A percentile compares a stretch with the other conserved stretches of the same genome.
Evolutionary conservation across 2,329 filamentous ascomycete genomes (phyloP).

Genomic region (Venturia aucupariae): DNA sequence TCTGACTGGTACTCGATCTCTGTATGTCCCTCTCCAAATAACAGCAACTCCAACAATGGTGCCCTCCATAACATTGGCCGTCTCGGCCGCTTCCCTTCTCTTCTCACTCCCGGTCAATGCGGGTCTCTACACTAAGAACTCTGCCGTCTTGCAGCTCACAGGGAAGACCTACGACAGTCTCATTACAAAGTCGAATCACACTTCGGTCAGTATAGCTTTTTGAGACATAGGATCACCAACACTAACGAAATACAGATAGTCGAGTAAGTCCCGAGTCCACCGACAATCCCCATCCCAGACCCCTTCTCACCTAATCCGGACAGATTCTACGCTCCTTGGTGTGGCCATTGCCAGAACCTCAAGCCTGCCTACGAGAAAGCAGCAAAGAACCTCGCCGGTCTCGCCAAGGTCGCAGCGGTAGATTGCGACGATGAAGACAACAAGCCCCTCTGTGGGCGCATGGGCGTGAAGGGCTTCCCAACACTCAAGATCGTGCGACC

Average conservation of each 20-base stretch:
- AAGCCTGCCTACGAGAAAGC: slow-evolving; percentile 94
- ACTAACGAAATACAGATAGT: slow-evolving; percentile 24
- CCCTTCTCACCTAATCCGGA: slow-evolving; percentile 33
- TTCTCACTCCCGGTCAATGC: slow-evolving; percentile 56
- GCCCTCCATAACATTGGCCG: neutral
- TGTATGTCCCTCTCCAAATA: neutral
- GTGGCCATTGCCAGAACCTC: slow-evolving; percentile 91
- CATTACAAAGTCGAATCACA: slow-evolving; percentile 83
- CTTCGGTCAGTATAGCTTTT: slow-evolving; percentile 56
- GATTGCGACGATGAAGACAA: slow-evolving; percentile 93
- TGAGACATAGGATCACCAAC: slow-evolving; percentile 12
- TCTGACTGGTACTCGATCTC: neutral
- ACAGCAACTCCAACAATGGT: slow-evolving; percentile 9
- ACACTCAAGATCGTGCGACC: slow-evolving; percentile 90
- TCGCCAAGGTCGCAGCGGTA: slow-evolving; percentile 88
- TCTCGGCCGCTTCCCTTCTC: slow-evolving; percentile 51
- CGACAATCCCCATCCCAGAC: neutral
- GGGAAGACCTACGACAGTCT: slow-evolving; percentile 70
- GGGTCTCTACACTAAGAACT: slow-evolving; percentile 75
- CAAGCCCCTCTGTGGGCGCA: slow-evolving; percentile 73
- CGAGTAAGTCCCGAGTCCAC: slow-evolving; percentile 25
- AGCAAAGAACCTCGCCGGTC: slow-evolving; percentile 76
- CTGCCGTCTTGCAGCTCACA: slow-evolving; percentile 75
- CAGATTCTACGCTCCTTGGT: slow-evolving; percentile 97
- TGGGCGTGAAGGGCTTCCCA: slow-evolving; percentile 90